phyloP scores from a whole-genome alignment of 345 rosid species.

The Camelina laxa region DNA sequence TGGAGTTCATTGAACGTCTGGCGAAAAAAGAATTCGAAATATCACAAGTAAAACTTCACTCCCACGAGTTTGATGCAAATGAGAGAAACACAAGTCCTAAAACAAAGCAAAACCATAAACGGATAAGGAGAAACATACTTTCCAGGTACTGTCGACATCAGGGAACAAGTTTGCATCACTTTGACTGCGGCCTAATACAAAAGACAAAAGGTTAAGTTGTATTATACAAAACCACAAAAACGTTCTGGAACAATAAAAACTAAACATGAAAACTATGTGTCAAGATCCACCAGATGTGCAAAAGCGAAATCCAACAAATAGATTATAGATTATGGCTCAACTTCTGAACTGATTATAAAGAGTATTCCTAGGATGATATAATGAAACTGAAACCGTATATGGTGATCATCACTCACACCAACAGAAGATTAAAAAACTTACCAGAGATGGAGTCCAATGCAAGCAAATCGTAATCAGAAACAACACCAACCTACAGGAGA shows the following conservation, averaged over 20 bases:
- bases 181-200: conserved; percentile 63
- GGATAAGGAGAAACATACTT: conserved; percentile 51
- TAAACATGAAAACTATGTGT: neutral
- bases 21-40: neutral
- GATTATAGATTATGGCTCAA: neutral
- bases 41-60: conserved; percentile 5
- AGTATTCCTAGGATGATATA: neutral
- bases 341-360: conserved; percentile 4
- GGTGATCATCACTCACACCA: conserved; percentile 15
- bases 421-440: conserved; percentile 28
- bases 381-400: neutral
- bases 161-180: conserved; percentile 74
- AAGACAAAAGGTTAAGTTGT: conserved; percentile 32
- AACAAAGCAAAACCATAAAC: neutral
- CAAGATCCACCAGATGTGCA: conserved; percentile 2
- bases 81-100: conserved; percentile 16
- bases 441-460: conserved; percentile 93
- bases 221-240: conserved; percentile 8
- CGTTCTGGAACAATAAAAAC: neutral
- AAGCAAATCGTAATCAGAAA: conserved; percentile 93
- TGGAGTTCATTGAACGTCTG: conserved; percentile 88
- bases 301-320: neutral
- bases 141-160: conserved; percentile 86
- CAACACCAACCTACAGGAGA: conserved; percentile 85
- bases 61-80: neutral